phyloP scores from a whole-genome alignment of 768 basidiomycete species.

The Suillus decipiens region DNA sequence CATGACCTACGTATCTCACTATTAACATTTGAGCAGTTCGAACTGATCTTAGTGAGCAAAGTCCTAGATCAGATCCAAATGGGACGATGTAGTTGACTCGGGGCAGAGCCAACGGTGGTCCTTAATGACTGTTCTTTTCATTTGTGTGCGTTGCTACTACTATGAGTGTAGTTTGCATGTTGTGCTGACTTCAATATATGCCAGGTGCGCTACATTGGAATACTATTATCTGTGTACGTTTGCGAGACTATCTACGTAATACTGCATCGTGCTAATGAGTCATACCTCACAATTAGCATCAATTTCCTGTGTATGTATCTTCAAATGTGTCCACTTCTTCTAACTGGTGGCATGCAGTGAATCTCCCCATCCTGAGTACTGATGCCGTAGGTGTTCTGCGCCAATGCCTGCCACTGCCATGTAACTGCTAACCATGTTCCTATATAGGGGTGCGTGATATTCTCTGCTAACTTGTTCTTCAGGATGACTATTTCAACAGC shows the following conservation, averaged over 20 bases:
- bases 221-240: background rate
- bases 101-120: background rate
- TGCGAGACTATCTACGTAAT: background rate
- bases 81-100: background rate
- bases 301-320: background rate
- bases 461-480: background rate
- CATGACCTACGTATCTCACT: background rate
- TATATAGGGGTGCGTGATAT: background rate
- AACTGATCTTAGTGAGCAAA: background rate
- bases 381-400: background rate
- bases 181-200: background rate
- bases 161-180: background rate
- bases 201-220: background rate
- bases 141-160: background rate
- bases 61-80: background rate
- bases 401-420: background rate
- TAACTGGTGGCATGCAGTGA: background rate
- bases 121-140: background rate
- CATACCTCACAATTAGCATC: background rate
- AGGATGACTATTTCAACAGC: background rate
- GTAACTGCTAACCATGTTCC: background rate
- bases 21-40: background rate
- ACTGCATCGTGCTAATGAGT: background rate
- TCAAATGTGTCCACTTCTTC: background rate
- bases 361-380: background rate